phyloP scores from a whole-genome alignment of 441 rosid genomes.

The Croton laevigatus region DNA sequence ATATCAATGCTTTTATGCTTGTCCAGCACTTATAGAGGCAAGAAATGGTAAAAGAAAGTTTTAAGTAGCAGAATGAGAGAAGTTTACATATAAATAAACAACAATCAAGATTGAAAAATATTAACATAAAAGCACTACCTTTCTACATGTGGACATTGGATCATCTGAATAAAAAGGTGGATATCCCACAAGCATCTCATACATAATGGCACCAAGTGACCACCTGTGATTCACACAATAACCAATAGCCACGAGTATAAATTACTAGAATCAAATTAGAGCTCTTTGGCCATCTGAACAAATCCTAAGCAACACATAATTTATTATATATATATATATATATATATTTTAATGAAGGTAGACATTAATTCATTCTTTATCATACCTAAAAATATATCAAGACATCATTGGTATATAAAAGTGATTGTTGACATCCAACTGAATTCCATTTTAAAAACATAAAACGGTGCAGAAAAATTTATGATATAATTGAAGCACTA shows the following conservation, averaged over 20 bases:
- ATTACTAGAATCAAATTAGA: constrained; percentile 8
- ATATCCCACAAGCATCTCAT: constrained; percentile 94
- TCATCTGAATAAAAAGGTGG: constrained; percentile 98
- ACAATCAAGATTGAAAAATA: neutral
- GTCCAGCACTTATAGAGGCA: neutral
- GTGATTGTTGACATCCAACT: neutral
- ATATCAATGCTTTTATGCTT: neutral
- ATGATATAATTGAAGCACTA: neutral
- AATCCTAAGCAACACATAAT: too few relatives aligned
- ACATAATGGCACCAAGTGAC: constrained; percentile 98
- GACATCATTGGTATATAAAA: constrained; percentile 2
- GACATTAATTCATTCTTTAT: neutral
- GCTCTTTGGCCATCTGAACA: constrained; percentile 3
- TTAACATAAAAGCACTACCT: constrained; percentile 39
- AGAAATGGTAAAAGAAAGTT: neutral
- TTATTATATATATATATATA: too few relatives aligned
- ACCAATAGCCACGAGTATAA: constrained; percentile 16
- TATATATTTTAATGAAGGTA: neutral
- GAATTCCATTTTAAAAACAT: neutral
- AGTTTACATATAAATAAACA: neutral
- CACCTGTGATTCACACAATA: constrained; percentile 54
- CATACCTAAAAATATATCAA: constrained; percentile 2
- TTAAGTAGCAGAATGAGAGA: neutral
- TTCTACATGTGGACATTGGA: constrained; percentile 95
- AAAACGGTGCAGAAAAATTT: neutral